Evolutionary conservation across 2,329 filamentous ascomycete genomes (phyloP).

Genomic region (Aureobasidium sp.): DNA sequence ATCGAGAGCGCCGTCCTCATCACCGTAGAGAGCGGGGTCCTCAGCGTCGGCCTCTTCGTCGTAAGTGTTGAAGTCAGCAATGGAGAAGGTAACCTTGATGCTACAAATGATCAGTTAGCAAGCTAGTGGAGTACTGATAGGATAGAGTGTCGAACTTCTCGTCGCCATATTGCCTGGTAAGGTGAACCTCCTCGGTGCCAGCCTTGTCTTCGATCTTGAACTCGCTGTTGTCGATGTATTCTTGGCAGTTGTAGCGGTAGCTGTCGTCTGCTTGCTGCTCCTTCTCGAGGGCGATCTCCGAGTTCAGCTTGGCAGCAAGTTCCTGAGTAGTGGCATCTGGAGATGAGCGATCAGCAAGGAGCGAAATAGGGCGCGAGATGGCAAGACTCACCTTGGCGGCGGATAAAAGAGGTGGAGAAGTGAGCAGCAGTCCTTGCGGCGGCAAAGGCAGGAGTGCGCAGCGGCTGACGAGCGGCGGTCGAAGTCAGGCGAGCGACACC

Average conservation of each 20-base stretch:
- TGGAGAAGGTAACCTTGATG: slow-evolving; percentile 76
- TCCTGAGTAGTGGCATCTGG: slow-evolving; percentile 57
- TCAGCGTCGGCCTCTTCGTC: slow-evolving; percentile 20
- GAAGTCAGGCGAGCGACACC: slow-evolving; percentile 35
- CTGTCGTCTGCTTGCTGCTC: slow-evolving; percentile 64
- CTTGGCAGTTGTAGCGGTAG: slow-evolving; percentile 55
- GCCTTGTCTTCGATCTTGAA: slow-evolving; percentile 69
- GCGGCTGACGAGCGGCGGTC: slow-evolving; percentile 29
- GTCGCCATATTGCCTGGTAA: slow-evolving; percentile 75
- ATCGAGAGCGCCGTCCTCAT: slow-evolving; percentile 30
- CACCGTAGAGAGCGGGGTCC: slow-evolving; percentile 27
- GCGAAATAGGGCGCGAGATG: too few species aligned
- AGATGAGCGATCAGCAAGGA: background rate
- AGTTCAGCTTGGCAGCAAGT: slow-evolving; percentile 76
- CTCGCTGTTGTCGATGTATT: slow-evolving; percentile 77
- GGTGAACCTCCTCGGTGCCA: slow-evolving; percentile 79
- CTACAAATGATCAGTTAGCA: slow-evolving; percentile 32
- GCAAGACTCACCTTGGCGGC: slow-evolving; percentile 27
- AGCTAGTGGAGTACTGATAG: background rate
- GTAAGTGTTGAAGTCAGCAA: slow-evolving; percentile 64
- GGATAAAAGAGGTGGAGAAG: slow-evolving; percentile 37
- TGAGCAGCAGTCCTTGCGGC: slow-evolving; percentile 24
- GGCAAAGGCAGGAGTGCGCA: slow-evolving; percentile 22
- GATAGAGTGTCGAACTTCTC: slow-evolving; percentile 61
- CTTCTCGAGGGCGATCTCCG: slow-evolving; percentile 76